Base-by-base conservation (phyloP, 2,329 filamentous ascomycete species). In the Thelonectria blattea region DNA sequence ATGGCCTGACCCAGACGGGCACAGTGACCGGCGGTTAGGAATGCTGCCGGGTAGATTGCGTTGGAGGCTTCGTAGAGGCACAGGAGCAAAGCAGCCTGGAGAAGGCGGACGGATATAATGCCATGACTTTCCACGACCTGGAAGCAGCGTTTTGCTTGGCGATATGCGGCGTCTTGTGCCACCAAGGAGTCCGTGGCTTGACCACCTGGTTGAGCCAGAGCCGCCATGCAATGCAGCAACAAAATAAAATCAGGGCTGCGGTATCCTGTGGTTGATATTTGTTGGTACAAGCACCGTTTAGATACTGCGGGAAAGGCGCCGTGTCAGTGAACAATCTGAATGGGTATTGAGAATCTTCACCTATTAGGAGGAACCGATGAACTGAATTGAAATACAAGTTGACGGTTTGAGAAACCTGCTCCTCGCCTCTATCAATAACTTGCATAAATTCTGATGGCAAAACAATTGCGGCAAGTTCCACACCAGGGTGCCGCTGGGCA, bases 41-140 rank as follows among this genome's bases (percentile, higher is more conserved):
- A 61, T 14, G 58, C 58, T 1, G 58, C 49, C 5, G 58, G 58
- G 30, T 58, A 61, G 11, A 61, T 58, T 6, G 49, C 58, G n/a
- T 61, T 20, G 8, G 42, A 41, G 2, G 39, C 37, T 24, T 61
- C 58, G 37, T 58, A 61, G 3, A 61, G 18, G 3, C 30, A 49
- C 8, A 61, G 10, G 1, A 61, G 32, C 12, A 61, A 18, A 4
- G 34, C 14, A 1, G 54, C 49, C 14, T 61, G 58, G 20, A 61
- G 54, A 4, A 50, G 6, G 7, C 58, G 58, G 7, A 58, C 27
- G 2, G 53, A 53, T 12, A 61, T 50, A 5, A 61, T 39, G n/a
- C 50, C 49, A 27, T 15, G 42, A n/a, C 39, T 34, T 30, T 61
- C 58, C 5, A 46, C n/a, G 5, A 39, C 46, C 12, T 22, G 49